A percentile compares a stretch with the other conserved stretches of the same genome.
These are phyloP conservation scores for Paraphysoderma sedebokerense DNA, from an alignment of 371 early-diverging fungal species.

Conservation along the genomic window DNA sequence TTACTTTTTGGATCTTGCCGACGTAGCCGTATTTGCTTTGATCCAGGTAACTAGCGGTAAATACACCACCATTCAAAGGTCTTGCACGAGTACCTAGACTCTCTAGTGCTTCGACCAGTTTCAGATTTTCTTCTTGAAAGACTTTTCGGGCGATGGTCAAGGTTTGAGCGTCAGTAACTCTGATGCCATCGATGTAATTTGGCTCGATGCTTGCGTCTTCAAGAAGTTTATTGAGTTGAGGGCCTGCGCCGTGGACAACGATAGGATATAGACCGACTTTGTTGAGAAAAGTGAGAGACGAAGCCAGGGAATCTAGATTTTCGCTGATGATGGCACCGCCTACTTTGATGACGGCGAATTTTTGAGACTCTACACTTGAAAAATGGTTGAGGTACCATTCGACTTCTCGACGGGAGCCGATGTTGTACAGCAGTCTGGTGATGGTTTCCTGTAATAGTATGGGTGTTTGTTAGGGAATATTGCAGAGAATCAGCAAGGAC, in stretches of 20 bases:
- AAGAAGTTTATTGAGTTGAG: slow-evolving; percentile 76
- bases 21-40: slow-evolving; percentile 80
- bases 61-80: slow-evolving; percentile 86
- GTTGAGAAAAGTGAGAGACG: slow-evolving; percentile 84
- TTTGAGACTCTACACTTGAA: slow-evolving; percentile 89
- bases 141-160: slow-evolving; percentile 70
- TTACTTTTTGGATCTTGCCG: slow-evolving; percentile 73
- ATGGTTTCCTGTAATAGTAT: slow-evolving; percentile 75
- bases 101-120: slow-evolving; percentile 90
- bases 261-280: slow-evolving; percentile 94
- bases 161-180: slow-evolving; percentile 81
- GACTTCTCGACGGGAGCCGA: slow-evolving; percentile 92
- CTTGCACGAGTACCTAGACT: slow-evolving; percentile 80
- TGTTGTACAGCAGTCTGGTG: slow-evolving; percentile 89
- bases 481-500: too few relatives aligned
- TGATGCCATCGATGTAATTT: slow-evolving; percentile 87
- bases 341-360: slow-evolving; percentile 97
- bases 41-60: slow-evolving; percentile 84
- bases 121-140: slow-evolving; percentile 83
- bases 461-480: too few relatives aligned
- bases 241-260: slow-evolving; percentile 93
- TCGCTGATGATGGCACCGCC: slow-evolving; percentile 93
- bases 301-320: slow-evolving; percentile 83
- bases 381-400: slow-evolving; percentile 93
- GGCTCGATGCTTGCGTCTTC: slow-evolving; percentile 77